Evolutionary conservation across 2,329 filamentous ascomycete species (phyloP).

Genomic region (Zymoseptoria brevis): DNA sequence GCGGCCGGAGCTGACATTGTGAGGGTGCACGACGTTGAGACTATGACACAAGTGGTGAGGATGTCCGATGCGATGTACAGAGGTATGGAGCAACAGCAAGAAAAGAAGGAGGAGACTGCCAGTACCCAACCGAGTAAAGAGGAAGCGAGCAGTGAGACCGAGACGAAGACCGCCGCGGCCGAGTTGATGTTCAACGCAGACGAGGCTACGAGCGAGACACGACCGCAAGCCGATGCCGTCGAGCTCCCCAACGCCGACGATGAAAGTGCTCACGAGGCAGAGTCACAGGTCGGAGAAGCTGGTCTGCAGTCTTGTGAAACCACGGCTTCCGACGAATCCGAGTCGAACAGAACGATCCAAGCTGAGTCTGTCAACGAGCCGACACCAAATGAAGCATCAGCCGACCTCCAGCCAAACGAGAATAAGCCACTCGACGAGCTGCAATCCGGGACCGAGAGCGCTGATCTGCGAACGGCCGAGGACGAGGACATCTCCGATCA

Average conservation of each 20-base stretch:
- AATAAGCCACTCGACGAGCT: background rate
- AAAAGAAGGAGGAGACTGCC: background rate
- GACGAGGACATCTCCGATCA: background rate
- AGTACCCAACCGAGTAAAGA: background rate
- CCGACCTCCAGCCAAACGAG: background rate
- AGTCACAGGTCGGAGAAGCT: background rate
- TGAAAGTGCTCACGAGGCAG: background rate
- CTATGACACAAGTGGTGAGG: constrained; percentile 76
- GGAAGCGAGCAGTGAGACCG: background rate
- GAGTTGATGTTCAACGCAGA: background rate
- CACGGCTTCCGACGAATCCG: background rate
- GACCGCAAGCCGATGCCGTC: too few species aligned
- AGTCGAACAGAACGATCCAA: background rate
- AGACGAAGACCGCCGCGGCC: background rate
- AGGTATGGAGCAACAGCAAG: background rate
- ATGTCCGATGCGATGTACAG: constrained; percentile 79
- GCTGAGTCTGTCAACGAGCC: background rate
- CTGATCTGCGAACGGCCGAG: background rate
- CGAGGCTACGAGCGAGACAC: background rate
- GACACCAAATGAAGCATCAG: background rate
- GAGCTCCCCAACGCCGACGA: background rate
- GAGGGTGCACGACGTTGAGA: constrained; percentile 78
- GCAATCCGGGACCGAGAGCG: background rate
- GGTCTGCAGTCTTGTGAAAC: background rate
- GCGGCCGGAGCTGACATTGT: constrained; percentile 85